Evolutionary conservation across 2,329 filamentous ascomycete genomes (phyloP), one percentile per base, ranked within the genome.

Genomic region (Alternaria burnsii): DNA sequence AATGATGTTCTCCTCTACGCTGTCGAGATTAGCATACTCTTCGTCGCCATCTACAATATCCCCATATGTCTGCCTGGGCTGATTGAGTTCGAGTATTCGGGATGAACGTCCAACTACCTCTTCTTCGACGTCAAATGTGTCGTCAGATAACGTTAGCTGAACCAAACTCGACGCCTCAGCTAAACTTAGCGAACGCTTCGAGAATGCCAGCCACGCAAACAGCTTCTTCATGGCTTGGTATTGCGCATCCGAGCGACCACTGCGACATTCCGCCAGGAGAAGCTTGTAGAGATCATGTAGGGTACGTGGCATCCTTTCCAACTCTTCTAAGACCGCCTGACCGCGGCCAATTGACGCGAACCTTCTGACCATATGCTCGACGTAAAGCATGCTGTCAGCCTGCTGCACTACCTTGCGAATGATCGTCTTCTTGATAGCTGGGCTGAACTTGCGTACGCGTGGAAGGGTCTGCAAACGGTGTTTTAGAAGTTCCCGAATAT

Each of bases 351-450:
- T 62, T 7, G 65, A 59, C 11, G 77, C 68, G 4, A 80, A 59
- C 0, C 74, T 63, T 9, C 60, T 41, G 0, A 81, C 65, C 24
- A 79, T 67, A 18, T 79, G 76, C 24, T 80, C 72, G 0, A 74
- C 72, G 38, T 80, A 80, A 1, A 79, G 67, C 65, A 81, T 72
- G 18, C 75, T 75, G 6, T 78, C 76, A 1, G 78, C 73, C 11
- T 60, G 59, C 2, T 71, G 65, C 14, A 72, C 63, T 0, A 80
- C 61, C 11, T 67, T 77, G 7, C 74, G 66, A 0, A 70, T 66
- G 16, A 80, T 70, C 10, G 69, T 43, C 72, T 72, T 12, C 73
- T 73, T 48, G 71, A 75, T 11, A 70, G 68, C 30, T 63, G 62
- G 54, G 32, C 66, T 65, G 16, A 79, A 76, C 8, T 53, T 53